Evolutionary conservation across 805 yeast genomes (phyloP), one percentile per base, ranked within the genome.

Genomic region (Clavispora carvajalis): DNA sequence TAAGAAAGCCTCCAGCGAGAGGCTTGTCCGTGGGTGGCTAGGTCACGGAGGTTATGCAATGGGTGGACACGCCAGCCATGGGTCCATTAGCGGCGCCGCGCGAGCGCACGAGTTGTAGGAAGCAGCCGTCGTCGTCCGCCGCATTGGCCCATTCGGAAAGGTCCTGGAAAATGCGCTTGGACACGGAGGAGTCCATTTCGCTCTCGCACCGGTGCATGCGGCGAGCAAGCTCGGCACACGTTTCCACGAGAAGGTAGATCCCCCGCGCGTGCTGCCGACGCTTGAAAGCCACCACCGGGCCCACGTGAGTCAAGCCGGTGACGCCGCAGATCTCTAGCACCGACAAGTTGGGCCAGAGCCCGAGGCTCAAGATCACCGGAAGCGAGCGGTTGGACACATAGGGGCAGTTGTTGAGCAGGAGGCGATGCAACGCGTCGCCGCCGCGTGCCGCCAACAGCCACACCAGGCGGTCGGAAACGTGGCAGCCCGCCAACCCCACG

Each of bases 401-500:
- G 22, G 71, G 66, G 57, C 97, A 89, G 52, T 80, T 79, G 59
- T 89, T 89, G 38, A 89, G 58, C 7, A 95, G 83, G 16, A 89
- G 64, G 38, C 96, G 68, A 50, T 77, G 79, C 3, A 90, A 53
- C 5, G 64, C 52, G 1, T 57, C 52, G 17, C 80, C 79, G 41
- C 68, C 58, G 38, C 68, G 58, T 13, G 74, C 59, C 0, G 89
- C 88, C 24, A 90, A 62, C 52, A 84, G 90, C 95, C 95, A 87
- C 12, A 90, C 65, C 4, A 85, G 71, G 33, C 78, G 71, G 63
- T 90, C 96, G 7, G 85, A 77, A 15, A 90, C 74, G 33, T 76
- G 69, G 59, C 96, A 87, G 6, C 98, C 98, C 0, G 97, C 96
- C 16, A 88, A 65, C 0, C 97, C 97, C 33, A 90, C 65, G 0